Evolutionary conservation across 2,329 filamentous ascomycete genomes (phyloP).

Genomic region (Trichophyton equinum): DNA sequence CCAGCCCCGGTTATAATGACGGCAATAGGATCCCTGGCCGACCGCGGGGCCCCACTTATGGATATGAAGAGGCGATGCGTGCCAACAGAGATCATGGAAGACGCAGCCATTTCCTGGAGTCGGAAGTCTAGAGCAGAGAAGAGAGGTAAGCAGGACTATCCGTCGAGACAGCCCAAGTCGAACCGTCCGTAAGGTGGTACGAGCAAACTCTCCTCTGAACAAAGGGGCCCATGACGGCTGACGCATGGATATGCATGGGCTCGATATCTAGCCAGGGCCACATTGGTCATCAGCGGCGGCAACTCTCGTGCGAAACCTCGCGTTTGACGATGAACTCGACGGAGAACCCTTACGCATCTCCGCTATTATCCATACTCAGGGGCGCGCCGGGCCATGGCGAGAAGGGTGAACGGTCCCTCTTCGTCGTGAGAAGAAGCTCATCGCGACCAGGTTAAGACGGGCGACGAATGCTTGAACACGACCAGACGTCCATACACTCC

Average conservation of each 20-base stretch:
- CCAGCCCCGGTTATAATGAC: slow-evolving; percentile 27
- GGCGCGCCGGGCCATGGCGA: background rate
- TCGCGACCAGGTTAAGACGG: background rate
- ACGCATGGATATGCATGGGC: background rate
- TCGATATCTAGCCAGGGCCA: background rate
- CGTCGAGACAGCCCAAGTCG: background rate
- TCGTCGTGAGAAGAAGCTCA: background rate
- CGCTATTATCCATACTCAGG: slow-evolving; percentile 1
- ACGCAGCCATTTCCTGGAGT: background rate
- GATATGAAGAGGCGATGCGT: slow-evolving; percentile 24
- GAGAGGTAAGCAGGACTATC: background rate
- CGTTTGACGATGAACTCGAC: background rate
- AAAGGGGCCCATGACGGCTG: background rate
- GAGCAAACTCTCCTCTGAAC: no score
- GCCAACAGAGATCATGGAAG: slow-evolving; percentile 19
- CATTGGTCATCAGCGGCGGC: background rate
- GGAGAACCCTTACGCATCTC: background rate
- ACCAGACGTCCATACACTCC: background rate
- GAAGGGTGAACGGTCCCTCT: background rate
- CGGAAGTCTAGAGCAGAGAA: background rate
- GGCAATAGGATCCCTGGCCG: slow-evolving; percentile 20
- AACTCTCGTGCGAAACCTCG: background rate
- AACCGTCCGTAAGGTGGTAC: background rate
- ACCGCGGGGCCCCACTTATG: slow-evolving; percentile 19
- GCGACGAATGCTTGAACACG: background rate